Conservation (phyloP, 2,329 filamentous ascomycete species). For the Cercospora janseana region DNA sequence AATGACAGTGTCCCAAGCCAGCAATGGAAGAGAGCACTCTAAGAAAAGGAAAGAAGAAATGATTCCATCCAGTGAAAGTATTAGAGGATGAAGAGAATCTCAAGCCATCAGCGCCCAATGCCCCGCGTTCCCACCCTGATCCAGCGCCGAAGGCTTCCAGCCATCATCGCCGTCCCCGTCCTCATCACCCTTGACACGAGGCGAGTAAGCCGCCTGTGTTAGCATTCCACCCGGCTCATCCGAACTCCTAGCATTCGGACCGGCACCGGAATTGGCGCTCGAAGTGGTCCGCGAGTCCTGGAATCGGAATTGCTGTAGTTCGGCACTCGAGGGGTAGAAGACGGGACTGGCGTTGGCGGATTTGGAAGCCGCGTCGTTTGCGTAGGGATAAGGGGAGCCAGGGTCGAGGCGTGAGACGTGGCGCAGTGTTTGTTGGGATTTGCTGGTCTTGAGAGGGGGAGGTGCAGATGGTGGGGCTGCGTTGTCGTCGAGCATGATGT, state of each 20-base stretch:
- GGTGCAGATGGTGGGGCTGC: too few species aligned
- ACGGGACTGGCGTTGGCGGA: not conserved
- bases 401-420: not conserved
- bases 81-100: too few species aligned
- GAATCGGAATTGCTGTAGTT: slow-evolving; percentile 1
- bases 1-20: too few species aligned
- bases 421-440: not conserved
- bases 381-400: not conserved
- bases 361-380: not conserved
- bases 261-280: not conserved
- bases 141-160: slow-evolving; percentile 12
- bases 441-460: too few species aligned
- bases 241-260: not conserved
- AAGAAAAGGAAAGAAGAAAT: not conserved
- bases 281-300: not conserved
- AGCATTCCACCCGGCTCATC: too few species aligned
- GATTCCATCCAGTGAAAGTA: not conserved
- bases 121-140: not conserved
- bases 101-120: slow-evolving; percentile 1
- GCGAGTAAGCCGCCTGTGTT: too few species aligned
- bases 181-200: too few species aligned
- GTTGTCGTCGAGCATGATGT: too few species aligned
- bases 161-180: slow-evolving; percentile 19
- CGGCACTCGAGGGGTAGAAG: not conserved
- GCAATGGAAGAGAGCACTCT: too few species aligned